These are phyloP conservation scores for Trichoderma polysporum DNA, from an alignment of 2,329 filamentous ascomycete species.

Conservation along the genomic window DNA sequence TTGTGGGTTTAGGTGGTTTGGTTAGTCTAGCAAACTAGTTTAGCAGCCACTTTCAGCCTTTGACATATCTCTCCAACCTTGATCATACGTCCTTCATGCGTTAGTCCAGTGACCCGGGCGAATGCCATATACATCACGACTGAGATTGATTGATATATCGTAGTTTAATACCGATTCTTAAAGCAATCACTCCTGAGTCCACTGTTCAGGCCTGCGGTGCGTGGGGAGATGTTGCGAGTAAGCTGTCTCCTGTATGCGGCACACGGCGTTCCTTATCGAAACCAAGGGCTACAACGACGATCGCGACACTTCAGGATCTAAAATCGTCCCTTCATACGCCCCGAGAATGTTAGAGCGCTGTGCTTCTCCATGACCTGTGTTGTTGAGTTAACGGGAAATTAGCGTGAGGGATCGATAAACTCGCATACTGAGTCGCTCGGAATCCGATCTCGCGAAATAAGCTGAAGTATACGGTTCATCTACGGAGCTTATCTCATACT, in stretches of 20 bases:
- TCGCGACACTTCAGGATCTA: neutral
- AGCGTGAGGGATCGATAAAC: neutral
- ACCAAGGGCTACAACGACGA: neutral
- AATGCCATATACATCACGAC: neutral
- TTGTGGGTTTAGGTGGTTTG: neutral
- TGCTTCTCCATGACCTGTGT: neutral
- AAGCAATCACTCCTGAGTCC: neutral
- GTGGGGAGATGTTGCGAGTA: neutral
- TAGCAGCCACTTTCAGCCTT: neutral
- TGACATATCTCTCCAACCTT: neutral
- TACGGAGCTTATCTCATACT: too few relatives aligned
- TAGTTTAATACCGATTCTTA: neutral
- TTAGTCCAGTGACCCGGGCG: neutral
- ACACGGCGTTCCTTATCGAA: neutral
- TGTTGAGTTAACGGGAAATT: neutral
- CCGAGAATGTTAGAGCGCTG: neutral
- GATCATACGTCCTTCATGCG: neutral
- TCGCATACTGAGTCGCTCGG: neutral
- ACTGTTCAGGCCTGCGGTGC: neutral
- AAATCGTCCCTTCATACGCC: neutral
- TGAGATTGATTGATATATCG: neutral
- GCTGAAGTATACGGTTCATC: too few relatives aligned
- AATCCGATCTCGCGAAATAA: neutral
- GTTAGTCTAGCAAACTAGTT: neutral
- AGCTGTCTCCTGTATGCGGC: neutral